Conservation (phyloP, 108 stramenopile genomes). For the Mayamaea pseudoterrestris region DNA sequence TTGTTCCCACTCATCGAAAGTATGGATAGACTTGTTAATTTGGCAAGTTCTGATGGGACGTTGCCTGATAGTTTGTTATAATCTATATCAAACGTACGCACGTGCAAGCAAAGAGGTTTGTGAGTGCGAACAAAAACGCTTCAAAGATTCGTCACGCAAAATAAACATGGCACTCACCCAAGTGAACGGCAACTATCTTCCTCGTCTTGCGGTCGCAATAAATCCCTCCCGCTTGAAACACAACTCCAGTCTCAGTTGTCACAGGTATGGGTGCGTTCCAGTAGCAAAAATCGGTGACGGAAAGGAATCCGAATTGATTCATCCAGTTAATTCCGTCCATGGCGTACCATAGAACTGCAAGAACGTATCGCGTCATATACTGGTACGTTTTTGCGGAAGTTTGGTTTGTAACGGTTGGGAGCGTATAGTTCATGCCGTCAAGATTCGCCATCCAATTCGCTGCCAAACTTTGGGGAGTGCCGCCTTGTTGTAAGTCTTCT, state of each 20-base stretch:
- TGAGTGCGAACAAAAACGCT: neutral
- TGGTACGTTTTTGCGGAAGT: no score
- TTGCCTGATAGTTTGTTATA: neutral
- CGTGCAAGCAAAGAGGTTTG: neutral
- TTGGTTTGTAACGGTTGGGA: conserved; percentile 3
- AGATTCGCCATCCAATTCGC: neutral
- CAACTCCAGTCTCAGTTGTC: neutral
- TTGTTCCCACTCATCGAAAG: conserved; percentile 1
- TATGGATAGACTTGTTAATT: neutral
- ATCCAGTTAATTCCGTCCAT: conserved; percentile 1
- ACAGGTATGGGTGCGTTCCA: conserved; percentile 4
- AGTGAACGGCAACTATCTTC: neutral
- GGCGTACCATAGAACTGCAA: conserved; percentile 6
- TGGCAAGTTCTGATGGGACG: neutral
- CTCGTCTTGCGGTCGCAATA: neutral
- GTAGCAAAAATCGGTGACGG: neutral
- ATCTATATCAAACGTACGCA: neutral
- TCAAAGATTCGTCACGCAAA: no score
- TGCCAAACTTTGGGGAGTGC: neutral
- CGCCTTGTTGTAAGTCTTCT: neutral
- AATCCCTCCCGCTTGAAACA: neutral
- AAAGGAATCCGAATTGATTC: conserved; percentile 4
- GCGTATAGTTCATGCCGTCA: neutral
- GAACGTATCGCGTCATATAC: conserved; percentile 5
- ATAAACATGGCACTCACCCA: neutral